phyloP scores from a whole-genome alignment of 2,329 filamentous ascomycete species.

The Pseudogymnoascus sp. region DNA sequence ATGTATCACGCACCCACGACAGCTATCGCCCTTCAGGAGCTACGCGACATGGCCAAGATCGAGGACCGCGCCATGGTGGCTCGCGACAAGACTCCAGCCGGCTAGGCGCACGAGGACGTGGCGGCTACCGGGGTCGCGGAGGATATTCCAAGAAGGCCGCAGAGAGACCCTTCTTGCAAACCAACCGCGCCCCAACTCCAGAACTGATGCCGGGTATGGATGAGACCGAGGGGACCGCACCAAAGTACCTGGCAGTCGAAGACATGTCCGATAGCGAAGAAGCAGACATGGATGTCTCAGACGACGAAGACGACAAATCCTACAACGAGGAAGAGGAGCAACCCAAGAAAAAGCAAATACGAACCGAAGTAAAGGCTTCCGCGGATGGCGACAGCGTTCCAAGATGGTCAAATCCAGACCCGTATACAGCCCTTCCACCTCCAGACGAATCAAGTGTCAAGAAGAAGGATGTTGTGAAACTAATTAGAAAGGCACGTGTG shows the following conservation, averaged over 20 bases:
- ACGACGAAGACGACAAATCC: conserved; percentile 31
- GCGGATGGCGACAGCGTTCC: conserved; percentile 44
- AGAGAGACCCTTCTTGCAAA: conserved; percentile 28
- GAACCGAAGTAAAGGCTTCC: conserved; percentile 30
- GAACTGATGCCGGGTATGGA: conserved; percentile 30
- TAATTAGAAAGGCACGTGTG: conserved; percentile 84
- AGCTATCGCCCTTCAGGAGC: conserved; percentile 20
- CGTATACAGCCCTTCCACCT: conserved; percentile 81
- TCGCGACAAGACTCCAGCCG: not conserved
- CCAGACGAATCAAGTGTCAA: conserved; percentile 66
- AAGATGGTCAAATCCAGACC: conserved; percentile 94
- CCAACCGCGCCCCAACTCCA: conserved; percentile 30
- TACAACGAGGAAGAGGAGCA: conserved; percentile 30
- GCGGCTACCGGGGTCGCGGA: conserved; percentile 23
- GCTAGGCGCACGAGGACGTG: conserved; percentile 14
- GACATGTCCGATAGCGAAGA: conserved; percentile 58
- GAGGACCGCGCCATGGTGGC: not conserved
- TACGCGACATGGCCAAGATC: conserved; percentile 15
- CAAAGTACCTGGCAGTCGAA: conserved; percentile 48
- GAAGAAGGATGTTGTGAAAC: conserved; percentile 78
- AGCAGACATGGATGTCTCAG: conserved; percentile 54
- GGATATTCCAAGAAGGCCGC: conserved; percentile 23
- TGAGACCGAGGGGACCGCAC: conserved; percentile 24
- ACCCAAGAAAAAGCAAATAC: conserved; percentile 39
- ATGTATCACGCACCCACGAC: conserved; percentile 19